A percentile compares a stretch with the other conserved stretches of the same genome.
Conservation (phyloP, 2,329 filamentous ascomycete genomes). For the Alternaria rosae region DNA sequence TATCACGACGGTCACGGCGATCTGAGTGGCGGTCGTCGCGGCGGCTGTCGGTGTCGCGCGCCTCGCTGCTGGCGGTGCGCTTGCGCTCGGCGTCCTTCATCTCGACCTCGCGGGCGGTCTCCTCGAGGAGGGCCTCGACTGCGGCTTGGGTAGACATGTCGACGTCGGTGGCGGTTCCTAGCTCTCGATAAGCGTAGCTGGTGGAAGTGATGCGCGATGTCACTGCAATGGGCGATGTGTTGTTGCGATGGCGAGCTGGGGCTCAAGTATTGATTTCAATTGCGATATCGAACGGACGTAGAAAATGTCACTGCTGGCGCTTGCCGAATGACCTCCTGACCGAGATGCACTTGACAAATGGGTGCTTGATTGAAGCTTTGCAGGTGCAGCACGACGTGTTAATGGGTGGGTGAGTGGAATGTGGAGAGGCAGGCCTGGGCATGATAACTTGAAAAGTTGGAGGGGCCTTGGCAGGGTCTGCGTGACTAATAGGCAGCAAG, state of each 20-base stretch:
- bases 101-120: constrained; percentile 33
- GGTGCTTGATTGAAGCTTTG: constrained; percentile 23
- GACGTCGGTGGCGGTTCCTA: constrained; percentile 21
- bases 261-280: constrained; percentile 31
- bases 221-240: constrained; percentile 31
- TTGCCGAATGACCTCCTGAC: constrained; percentile 20
- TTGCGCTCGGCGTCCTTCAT: constrained; percentile 23
- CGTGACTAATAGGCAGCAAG: constrained; percentile 4
- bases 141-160: constrained; percentile 63
- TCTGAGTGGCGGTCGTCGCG: constrained; percentile 38
- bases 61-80: constrained; percentile 26
- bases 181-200: constrained; percentile 35
- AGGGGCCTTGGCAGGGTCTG: constrained; percentile 13
- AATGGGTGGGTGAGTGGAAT: constrained; percentile 16
- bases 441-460: constrained; percentile 12
- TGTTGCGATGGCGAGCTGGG: constrained; percentile 25
- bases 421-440: constrained; percentile 6
- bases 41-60: constrained; percentile 41
- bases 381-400: constrained; percentile 19
- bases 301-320: constrained; percentile 21
- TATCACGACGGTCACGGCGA: constrained; percentile 37
- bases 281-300: constrained; percentile 26
- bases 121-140: constrained; percentile 90
- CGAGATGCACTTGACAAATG: constrained; percentile 19
- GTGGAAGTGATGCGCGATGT: constrained; percentile 30